Conservation (phyloP, 257 asterid genomes). For the Voacanga thouarsii region DNA sequence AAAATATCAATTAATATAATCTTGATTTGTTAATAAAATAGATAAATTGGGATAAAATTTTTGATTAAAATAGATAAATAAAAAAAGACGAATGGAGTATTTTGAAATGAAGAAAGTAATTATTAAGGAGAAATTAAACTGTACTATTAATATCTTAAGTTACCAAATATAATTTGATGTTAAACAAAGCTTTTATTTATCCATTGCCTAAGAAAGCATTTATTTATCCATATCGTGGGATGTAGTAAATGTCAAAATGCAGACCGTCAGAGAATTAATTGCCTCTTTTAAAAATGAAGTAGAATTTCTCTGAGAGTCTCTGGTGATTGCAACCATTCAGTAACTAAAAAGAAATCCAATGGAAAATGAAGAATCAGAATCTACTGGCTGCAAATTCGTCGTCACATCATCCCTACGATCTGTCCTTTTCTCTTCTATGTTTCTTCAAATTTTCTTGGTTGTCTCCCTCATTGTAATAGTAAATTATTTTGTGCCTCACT, state of each 20-base stretch:
- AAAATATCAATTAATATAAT: too few relatives aligned
- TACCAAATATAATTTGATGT: too few relatives aligned
- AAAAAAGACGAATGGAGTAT: too few relatives aligned
- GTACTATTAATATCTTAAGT: too few relatives aligned
- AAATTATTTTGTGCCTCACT: not conserved
- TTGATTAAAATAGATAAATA: too few relatives aligned
- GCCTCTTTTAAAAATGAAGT: not conserved
- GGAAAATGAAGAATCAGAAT: not conserved
- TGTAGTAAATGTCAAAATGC: not conserved
- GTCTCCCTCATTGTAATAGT: not conserved
- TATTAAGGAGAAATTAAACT: too few relatives aligned
- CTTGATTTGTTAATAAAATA: too few relatives aligned
- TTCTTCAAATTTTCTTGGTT: not conserved
- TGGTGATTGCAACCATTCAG: constrained; percentile 6
- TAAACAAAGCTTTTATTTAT: too few relatives aligned
- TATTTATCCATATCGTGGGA: too few relatives aligned
- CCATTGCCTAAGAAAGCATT: too few relatives aligned
- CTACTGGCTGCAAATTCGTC: not conserved
- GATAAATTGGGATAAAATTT: too few relatives aligned
- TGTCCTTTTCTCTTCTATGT: not conserved
- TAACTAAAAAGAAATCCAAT: not conserved
- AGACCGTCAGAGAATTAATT: not conserved
- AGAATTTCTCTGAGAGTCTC: not conserved
- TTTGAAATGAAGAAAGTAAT: too few relatives aligned
- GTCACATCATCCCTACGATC: not conserved